phyloP scores from a whole-genome alignment of 1,284 basidiomycete species.

The Fistulinella cinereoalba region DNA sequence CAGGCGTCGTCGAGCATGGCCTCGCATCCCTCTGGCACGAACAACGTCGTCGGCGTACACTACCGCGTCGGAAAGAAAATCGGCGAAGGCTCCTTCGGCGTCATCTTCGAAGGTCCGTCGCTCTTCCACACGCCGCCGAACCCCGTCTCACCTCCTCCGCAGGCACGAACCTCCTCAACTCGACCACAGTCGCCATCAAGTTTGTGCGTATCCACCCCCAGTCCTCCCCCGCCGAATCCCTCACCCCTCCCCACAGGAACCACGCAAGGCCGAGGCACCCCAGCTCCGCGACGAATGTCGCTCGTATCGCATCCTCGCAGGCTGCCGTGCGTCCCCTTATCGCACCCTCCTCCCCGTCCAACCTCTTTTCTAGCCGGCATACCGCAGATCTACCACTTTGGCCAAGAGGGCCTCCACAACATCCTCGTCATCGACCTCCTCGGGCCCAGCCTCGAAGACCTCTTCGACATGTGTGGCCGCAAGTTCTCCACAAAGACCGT shows the following conservation, averaged over 20 bases:
- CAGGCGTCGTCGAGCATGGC: slow-evolving; percentile 58
- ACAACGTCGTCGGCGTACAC: slow-evolving; percentile 72
- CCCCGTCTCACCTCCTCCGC: neutral
- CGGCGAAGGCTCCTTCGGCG: slow-evolving; percentile 82
- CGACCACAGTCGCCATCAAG: slow-evolving; percentile 95
- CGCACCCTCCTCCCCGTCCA: too few relatives aligned
- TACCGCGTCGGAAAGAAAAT: slow-evolving; percentile 85
- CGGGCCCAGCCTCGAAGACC: slow-evolving; percentile 93
- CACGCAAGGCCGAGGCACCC: slow-evolving; percentile 96
- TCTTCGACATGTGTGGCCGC: slow-evolving; percentile 98
- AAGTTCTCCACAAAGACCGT: slow-evolving; percentile 98
- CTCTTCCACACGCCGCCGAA: neutral
- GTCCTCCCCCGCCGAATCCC: too few relatives aligned
- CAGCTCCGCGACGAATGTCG: slow-evolving; percentile 97
- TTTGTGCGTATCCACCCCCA: too few relatives aligned
- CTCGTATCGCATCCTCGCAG: slow-evolving; percentile 92
- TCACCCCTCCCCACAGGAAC: slow-evolving; percentile 77
- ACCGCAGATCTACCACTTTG: slow-evolving; percentile 98
- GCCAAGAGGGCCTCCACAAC: slow-evolving; percentile 97
- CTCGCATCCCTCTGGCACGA: slow-evolving; percentile 56
- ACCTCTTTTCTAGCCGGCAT: slow-evolving; percentile 78
- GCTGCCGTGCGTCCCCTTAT: slow-evolving; percentile 89
- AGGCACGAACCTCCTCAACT: slow-evolving; percentile 89
- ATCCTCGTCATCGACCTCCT: slow-evolving; percentile 95
- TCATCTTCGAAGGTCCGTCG: slow-evolving; percentile 71